These are phyloP conservation scores for Linaria vulgaris DNA, from an alignment of 257 asterid genomes.

Conservation along the genomic window DNA sequence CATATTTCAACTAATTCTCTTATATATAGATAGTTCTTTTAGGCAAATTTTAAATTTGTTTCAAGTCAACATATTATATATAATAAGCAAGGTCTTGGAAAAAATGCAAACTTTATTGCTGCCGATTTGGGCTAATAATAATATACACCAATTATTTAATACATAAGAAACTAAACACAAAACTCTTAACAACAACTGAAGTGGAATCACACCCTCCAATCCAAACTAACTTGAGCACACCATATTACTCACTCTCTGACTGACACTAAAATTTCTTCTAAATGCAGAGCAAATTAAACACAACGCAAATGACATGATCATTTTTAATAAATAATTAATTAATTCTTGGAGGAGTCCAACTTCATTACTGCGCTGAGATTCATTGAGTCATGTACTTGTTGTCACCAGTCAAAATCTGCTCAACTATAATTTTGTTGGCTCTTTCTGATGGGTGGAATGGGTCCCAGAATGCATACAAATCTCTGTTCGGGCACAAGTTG, in stretches of 20 bases:
- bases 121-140: background rate
- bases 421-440: conserved; percentile 65
- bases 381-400: conserved; percentile 53
- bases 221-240: background rate
- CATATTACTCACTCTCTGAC: background rate
- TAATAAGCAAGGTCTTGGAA: too few relatives aligned
- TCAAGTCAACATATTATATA: too few relatives aligned
- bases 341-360: conserved; percentile 37
- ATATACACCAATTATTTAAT: too few relatives aligned
- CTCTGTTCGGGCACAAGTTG: conserved; percentile 66
- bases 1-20: too few relatives aligned
- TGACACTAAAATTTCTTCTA: conserved; percentile 3
- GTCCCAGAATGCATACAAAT: conserved; percentile 71
- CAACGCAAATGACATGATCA: background rate
- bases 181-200: background rate
- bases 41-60: too few relatives aligned
- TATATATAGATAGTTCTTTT: too few relatives aligned
- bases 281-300: too few relatives aligned
- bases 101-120: background rate
- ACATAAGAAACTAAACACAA: too few relatives aligned
- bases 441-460: conserved; percentile 76
- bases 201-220: background rate
- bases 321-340: too few relatives aligned
- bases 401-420: conserved; percentile 54
- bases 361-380: conserved; percentile 61